Conservation (phyloP, 805 yeast species). For the Candida manassasensis region DNA sequence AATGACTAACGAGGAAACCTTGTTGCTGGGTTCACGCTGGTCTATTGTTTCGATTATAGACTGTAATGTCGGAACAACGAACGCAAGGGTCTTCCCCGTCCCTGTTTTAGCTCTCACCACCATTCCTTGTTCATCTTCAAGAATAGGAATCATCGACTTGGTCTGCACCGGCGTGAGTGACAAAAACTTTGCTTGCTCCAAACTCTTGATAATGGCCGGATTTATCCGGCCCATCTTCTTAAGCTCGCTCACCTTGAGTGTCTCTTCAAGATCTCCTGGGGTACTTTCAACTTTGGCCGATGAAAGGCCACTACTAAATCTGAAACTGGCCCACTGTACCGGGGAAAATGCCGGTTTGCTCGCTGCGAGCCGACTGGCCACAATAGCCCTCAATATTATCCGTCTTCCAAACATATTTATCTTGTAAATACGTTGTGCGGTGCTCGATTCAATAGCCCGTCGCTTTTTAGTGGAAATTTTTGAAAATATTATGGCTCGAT, state of each 20-base stretch:
- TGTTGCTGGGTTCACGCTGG: conserved; percentile 39
- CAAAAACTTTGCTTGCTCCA: conserved; percentile 41
- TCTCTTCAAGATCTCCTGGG: too few relatives aligned
- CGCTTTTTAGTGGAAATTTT: too few relatives aligned
- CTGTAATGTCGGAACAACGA: conserved; percentile 62
- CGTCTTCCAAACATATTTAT: too few relatives aligned
- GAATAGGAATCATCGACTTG: conserved; percentile 53
- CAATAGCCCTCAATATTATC: too few relatives aligned
- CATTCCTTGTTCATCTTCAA: conserved; percentile 53
- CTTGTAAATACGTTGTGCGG: too few relatives aligned
- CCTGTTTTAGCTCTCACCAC: conserved; percentile 93
- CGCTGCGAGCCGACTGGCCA: too few relatives aligned
- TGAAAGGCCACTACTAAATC: too few relatives aligned
- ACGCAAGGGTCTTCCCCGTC: conserved; percentile 91
- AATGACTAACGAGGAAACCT: conserved; percentile 52
- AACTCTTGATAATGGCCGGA: conserved; percentile 22
- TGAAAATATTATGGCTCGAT: too few relatives aligned
- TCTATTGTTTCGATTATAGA: conserved; percentile 15
- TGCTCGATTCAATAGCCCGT: too few relatives aligned
- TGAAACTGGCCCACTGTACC: too few relatives aligned
- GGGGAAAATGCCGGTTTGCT: too few relatives aligned
- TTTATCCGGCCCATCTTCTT: conserved; percentile 8
- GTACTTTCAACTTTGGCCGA: too few relatives aligned
- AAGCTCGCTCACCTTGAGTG: conserved; percentile 6
- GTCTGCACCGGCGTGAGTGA: conserved; percentile 68